Evolutionary conservation across 495 filamentous ascomycete genomes (phyloP).

Genomic region (Jackrogersella multiformis): DNA sequence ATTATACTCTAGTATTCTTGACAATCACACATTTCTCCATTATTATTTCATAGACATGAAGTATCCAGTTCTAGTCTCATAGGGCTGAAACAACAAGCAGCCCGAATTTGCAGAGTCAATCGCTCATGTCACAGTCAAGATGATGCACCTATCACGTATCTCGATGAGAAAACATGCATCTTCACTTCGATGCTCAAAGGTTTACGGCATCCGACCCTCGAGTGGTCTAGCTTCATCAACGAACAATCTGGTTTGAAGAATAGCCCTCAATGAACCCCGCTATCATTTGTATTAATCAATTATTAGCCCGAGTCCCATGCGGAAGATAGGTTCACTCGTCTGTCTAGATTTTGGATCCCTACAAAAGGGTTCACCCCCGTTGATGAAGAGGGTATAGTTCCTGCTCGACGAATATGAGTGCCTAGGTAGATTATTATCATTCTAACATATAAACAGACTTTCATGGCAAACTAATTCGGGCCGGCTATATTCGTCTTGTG

Average conservation of each 20-base stretch:
- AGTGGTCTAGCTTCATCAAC: constrained; percentile 9
- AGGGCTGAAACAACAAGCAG: not conserved
- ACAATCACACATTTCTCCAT: no score
- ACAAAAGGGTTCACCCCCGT: no score
- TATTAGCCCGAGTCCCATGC: constrained; percentile 4
- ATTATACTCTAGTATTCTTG: no score
- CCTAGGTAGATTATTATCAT: no score
- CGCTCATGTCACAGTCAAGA: constrained; percentile 30
- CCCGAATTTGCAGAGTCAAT: not conserved
- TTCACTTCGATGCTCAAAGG: constrained; percentile 7
- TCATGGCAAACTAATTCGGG: constrained; percentile 77
- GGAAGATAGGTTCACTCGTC: constrained; percentile 52
- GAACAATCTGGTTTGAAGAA: constrained; percentile 25
- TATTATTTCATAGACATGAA: no score
- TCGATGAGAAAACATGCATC: constrained; percentile 20
- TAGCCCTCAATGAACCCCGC: not conserved
- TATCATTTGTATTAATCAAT: constrained; percentile 12
- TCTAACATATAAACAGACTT: constrained; percentile 61
- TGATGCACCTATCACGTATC: constrained; percentile 33
- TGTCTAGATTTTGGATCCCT: constrained; percentile 81
- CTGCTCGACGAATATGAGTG: no score
- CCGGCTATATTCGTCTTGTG: constrained; percentile 83
- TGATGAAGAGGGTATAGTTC: no score
- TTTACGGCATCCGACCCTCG: constrained; percentile 3
- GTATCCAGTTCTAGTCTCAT: no score